These are phyloP conservation scores for Arabidopsis suecica DNA, from an alignment of 345 rosid genomes.

Conservation along the genomic window DNA sequence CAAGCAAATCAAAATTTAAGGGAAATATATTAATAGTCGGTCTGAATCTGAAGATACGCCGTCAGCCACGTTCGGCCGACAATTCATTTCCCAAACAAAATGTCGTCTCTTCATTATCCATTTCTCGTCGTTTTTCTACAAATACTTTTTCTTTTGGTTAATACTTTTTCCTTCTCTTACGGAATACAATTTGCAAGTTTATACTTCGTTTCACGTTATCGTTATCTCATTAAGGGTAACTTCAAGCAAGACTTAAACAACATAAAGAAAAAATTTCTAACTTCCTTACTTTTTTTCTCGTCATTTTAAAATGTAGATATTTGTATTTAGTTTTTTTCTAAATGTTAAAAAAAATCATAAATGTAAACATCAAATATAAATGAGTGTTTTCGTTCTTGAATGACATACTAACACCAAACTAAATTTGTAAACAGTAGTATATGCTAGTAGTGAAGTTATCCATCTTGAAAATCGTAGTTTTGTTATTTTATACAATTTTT, in stretches of 20 bases:
- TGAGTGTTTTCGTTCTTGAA: background rate
- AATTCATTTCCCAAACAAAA: constrained; percentile 39
- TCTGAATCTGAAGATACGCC: constrained; percentile 41
- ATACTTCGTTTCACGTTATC: constrained; percentile 25
- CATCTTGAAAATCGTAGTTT: background rate
- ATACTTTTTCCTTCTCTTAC: constrained; percentile 15
- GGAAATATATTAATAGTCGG: constrained; percentile 40
- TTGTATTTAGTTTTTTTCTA: background rate
- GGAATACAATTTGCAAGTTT: constrained; percentile 21
- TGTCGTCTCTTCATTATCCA: constrained; percentile 41
- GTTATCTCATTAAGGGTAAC: constrained; percentile 1
- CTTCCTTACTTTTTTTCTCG: background rate
- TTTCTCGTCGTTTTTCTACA: constrained; percentile 28
- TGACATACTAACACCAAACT: background rate
- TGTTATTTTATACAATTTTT: background rate
- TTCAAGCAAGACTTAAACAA: constrained; percentile 29
- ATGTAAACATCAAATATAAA: background rate
- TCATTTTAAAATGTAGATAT: background rate
- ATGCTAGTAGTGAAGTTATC: background rate
- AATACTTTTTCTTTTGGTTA: background rate
- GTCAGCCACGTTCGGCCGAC: constrained; percentile 48
- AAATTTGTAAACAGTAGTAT: background rate
- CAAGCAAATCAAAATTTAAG: constrained; percentile 45
- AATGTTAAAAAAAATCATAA: background rate
- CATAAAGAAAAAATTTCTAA: background rate